Evolutionary conservation across 306 rosid genomes (phyloP), one percentile per base, ranked within the genome.

Genomic region (Begonia loranthoides): DNA sequence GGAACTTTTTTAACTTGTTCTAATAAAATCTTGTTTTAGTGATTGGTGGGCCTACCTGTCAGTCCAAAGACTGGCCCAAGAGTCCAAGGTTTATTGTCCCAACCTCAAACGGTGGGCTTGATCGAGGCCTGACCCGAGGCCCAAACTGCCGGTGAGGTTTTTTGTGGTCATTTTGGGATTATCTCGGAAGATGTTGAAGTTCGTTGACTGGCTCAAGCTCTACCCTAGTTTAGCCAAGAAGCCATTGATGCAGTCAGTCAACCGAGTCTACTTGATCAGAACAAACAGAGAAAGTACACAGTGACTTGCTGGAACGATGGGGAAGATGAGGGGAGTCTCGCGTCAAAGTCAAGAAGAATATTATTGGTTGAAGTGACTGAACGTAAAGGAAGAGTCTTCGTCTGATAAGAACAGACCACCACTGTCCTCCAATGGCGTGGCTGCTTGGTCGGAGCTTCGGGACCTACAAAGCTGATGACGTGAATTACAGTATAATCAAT

Each of bases 381-480:
- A 50, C 55, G 58, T 56, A 59, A 77, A 66, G 63, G 60, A 44
- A 1, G 76, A 71, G 55, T 68, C 62, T 49, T 63, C 69, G 17
- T 43, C 55, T 1, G 61, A 69, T 44, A 72, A 68, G 65, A 72
- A 61, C 54, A 59, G 36, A 28, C 36, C 55, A 28, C 36, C 55
- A 57, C 58, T 57, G 12, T 21, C 59, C 14, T 15, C 57, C 34
- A 50, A 45, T 51, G 67, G 65, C 22, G 64, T 66, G 40, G 67
- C 72, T 51, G 89, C 89, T 57, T 73, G 81, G 45, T 64, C 74
- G 73, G 89, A 81, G 70, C 81, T 81, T 33, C 81, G 63, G 40
- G 64, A 61, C 55, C 77, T 81, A 19, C 22, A 19, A 19, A 19
- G 3, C 36, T 28, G 36, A 28, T 28, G 36, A 28, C 36, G 36